Evolutionary conservation across 129 eudicot genomes (phyloP), one percentile per base, ranked within the genome.

Genomic region (Artemisia tridentata): DNA sequence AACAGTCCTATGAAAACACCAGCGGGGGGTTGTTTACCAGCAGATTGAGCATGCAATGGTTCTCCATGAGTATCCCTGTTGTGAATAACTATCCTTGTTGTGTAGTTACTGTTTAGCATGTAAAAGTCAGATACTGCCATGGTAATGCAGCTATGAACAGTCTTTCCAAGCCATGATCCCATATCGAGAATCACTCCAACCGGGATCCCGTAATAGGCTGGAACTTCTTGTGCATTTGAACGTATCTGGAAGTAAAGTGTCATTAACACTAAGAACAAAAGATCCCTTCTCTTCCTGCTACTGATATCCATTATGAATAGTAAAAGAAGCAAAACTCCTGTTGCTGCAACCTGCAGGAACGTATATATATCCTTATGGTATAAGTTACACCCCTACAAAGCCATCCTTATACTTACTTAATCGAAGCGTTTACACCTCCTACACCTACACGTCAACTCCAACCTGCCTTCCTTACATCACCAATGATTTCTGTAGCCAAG

Each of bases 81-180:
- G 46, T 78, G 76, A 45, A 79, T 41, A 65, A 79, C 60, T 29
- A 77, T 61, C 53, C 82, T 31, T 23, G 77, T 82, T 62, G 50
- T 51, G 69, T 77, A 73, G 76, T 47, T 73, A 68, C 34, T 8
- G 34, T 77, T 78, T 17, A 41, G 17, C 17, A 55, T 20, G 34
- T 81, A 81, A 58, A 81, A 68, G 20, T 77, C 79, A 19, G 85
- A 77, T 25, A 77, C 3, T 0, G 74, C 80, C 72, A 72, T 81
- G 41, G 34, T 52, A 11, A 81, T 81, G 76, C 77, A 72, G 25
- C 73, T 38, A 11, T 67, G 12, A 51, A 69, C 55, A 17, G 12
- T 52, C 59, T 62, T 72, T 60, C 82, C 80, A 19, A 67, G 48
- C 66, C 52, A 6, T 29, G 72, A 71, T 59, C 67, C 72, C 85